Conservation (phyloP, 768 basidiomycete species). For the Tubosaeta sp. region DNA sequence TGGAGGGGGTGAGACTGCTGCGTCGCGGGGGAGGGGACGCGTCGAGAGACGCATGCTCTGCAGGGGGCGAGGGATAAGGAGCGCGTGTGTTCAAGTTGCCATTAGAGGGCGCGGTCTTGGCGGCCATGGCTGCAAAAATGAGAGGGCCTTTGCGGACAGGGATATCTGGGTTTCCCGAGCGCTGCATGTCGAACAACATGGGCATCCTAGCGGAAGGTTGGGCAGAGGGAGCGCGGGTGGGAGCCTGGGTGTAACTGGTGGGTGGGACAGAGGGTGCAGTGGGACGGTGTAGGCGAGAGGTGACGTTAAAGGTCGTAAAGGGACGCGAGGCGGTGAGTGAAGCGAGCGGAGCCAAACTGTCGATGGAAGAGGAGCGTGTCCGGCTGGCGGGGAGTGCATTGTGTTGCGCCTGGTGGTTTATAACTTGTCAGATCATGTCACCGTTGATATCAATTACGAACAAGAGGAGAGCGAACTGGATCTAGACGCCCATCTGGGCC, state of each 20-base stretch:
- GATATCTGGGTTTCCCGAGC: constrained; percentile 15
- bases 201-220: neutral
- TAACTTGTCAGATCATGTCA: constrained; percentile 15
- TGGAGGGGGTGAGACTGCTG: constrained; percentile 3
- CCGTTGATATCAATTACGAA: constrained; percentile 19
- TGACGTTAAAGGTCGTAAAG: constrained; percentile 2
- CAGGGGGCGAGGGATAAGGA: constrained; percentile 29
- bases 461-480: constrained; percentile 12
- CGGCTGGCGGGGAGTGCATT: neutral
- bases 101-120: neutral
- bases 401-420: constrained; percentile 18
- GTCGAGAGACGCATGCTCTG: constrained; percentile 13
- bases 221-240: constrained; percentile 9
- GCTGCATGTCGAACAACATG: constrained; percentile 20
- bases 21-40: neutral
- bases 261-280: constrained; percentile 9
- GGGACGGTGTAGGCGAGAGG: constrained; percentile 9
- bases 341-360: neutral
- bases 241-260: constrained; percentile 14
- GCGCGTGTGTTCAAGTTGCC: neutral
- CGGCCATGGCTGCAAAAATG: constrained; percentile 58
- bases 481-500: constrained; percentile 15
- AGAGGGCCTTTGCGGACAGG: constrained; percentile 46
- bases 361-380: constrained; percentile 1
- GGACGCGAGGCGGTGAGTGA: constrained; percentile 6